Evolutionary conservation across 768 basidiomycete genomes (phyloP).

Genomic region (Boletus sp.): DNA sequence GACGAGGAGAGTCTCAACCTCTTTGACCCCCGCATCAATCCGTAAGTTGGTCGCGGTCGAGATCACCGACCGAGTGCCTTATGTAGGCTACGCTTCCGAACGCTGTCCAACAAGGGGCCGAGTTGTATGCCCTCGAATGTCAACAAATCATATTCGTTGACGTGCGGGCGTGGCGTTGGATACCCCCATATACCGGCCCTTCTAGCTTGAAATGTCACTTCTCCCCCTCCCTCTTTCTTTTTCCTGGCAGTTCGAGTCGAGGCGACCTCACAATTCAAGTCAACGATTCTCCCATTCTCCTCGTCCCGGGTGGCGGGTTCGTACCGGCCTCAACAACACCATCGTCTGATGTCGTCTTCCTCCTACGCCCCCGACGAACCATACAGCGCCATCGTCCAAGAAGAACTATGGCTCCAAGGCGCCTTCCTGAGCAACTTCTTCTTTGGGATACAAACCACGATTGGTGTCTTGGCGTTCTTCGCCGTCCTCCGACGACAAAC

Average conservation of each 20-base stretch:
- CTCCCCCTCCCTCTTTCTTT: neutral
- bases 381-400: neutral
- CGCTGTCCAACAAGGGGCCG: too few relatives aligned
- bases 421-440: slow-evolving; percentile 7
- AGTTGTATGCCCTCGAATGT: too few relatives aligned
- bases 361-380: slow-evolving; percentile 1
- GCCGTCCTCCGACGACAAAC: neutral
- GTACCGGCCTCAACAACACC: neutral
- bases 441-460: slow-evolving; percentile 10
- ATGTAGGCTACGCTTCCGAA: too few relatives aligned
- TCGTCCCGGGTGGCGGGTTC: neutral
- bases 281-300: neutral
- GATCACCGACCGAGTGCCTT: too few relatives aligned
- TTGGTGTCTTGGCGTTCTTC: slow-evolving; percentile 2
- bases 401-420: slow-evolving; percentile 14
- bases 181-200: neutral
- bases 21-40: too few relatives aligned
- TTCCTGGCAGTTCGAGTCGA: neutral
- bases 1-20: too few relatives aligned
- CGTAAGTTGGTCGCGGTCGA: too few relatives aligned
- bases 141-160: too few relatives aligned
- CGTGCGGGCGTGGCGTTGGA: too few relatives aligned
- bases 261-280: neutral
- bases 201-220: neutral
- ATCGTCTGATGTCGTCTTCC: neutral